phyloP scores from a whole-genome alignment of 2,329 filamentous ascomycete species.

The Pyricularia pennisetigena region DNA sequence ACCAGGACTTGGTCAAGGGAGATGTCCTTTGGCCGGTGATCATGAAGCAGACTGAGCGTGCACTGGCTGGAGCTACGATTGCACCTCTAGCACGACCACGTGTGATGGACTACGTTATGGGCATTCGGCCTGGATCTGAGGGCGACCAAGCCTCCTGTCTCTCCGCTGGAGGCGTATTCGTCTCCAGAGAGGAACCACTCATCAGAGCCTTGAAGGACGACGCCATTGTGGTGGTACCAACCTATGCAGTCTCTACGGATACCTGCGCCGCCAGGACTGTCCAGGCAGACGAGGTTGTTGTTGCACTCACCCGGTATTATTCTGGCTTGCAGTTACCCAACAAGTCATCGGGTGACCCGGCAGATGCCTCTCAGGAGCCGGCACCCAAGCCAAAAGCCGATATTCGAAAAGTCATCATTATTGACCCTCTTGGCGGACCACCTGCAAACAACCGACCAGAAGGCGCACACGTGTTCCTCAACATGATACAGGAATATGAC shows the following conservation, averaged over 20 bases:
- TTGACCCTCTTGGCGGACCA: conserved; percentile 80
- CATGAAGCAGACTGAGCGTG: conserved; percentile 4
- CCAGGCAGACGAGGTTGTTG: conserved; percentile 51
- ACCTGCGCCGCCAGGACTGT: conserved; percentile 26
- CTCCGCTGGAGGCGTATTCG: conserved; percentile 22
- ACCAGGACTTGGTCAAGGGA: conserved; percentile 16
- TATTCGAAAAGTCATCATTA: conserved; percentile 77
- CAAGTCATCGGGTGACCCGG: conserved; percentile 11
- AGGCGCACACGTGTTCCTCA: conserved; percentile 76
- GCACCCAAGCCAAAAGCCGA: conserved; percentile 37
- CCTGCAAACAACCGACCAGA: conserved; percentile 54
- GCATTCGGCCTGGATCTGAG: conserved; percentile 17
- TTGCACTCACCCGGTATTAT: conserved; percentile 70
- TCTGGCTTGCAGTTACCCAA: conserved; percentile 48
- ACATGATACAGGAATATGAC: conserved; percentile 81
- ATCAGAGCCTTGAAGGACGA: conserved; percentile 57
- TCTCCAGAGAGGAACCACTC: conserved; percentile 43
- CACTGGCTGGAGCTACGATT: neutral
- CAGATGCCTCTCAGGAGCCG: conserved; percentile 14
- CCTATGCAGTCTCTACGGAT: conserved; percentile 31
- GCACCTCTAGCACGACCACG: conserved; percentile 41
- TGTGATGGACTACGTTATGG: conserved; percentile 50
- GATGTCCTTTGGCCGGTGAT: conserved; percentile 2
- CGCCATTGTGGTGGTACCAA: conserved; percentile 59
- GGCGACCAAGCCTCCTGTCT: conserved; percentile 17